phyloP scores from a whole-genome alignment of 169 alveolate species.

The Eimeria sp. region DNA sequence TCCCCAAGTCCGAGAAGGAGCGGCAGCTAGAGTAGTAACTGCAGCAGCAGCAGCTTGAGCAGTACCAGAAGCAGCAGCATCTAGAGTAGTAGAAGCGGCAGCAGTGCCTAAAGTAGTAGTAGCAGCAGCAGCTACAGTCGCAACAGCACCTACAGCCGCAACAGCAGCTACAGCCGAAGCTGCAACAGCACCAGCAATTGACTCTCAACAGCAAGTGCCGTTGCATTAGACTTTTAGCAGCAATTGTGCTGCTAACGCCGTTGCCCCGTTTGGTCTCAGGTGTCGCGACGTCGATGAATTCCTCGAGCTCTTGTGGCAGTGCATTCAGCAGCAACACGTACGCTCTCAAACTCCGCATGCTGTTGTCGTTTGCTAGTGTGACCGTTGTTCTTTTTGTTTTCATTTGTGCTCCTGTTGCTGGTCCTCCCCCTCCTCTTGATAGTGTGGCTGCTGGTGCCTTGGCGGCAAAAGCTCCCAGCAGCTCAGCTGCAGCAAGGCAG shows the following conservation, averaged over 20 bases:
- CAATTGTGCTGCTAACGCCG: neutral
- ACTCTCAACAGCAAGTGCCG: neutral
- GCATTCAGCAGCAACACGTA: conserved; percentile 57
- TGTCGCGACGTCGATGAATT: conserved; percentile 53
- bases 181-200: neutral
- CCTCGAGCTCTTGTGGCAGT: conserved; percentile 48
- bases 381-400: neutral
- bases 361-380: neutral
- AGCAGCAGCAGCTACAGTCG: too few relatives aligned
- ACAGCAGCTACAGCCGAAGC: neutral
- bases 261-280: neutral
- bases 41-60: neutral
- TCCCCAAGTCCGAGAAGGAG: conserved; percentile 6
- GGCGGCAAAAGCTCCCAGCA: neutral
- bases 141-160: too few relatives aligned
- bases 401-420: neutral
- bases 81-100: too few relatives aligned
- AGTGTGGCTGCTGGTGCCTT: neutral
- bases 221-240: neutral
- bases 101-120: too few relatives aligned
- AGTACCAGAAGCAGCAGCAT: neutral
- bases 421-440: too few relatives aligned
- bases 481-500: conserved; percentile 10
- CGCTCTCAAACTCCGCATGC: neutral
- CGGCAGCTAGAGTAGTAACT: neutral